Conservation (phyloP, 75 land plant genomes). For the Gnetum montanum region DNA sequence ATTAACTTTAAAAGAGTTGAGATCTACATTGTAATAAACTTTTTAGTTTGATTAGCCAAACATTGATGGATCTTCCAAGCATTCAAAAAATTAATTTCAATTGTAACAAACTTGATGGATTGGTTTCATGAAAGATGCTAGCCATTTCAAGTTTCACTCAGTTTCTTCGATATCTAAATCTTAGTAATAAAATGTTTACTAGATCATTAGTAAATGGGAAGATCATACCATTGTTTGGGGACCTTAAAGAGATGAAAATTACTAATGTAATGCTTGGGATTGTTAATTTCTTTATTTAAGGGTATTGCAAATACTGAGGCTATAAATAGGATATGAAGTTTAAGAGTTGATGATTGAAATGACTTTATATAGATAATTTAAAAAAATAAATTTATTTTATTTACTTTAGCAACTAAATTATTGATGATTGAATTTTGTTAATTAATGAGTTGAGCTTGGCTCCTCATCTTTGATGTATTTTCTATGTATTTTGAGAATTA, state of each 20-base stretch:
- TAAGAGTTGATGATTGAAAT: too few relatives aligned
- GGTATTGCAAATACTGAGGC: too few relatives aligned
- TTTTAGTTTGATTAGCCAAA: slow-evolving; percentile 32
- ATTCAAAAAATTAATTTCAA: slow-evolving; percentile 64
- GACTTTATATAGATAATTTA: too few relatives aligned
- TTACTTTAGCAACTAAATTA: too few relatives aligned
- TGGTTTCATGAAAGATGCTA: slow-evolving; percentile 19
- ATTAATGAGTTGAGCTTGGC: too few relatives aligned
- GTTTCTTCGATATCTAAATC: slow-evolving; percentile 52
- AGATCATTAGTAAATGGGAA: slow-evolving; percentile 49
- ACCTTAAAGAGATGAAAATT: slow-evolving; percentile 63
- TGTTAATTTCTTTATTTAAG: too few relatives aligned
- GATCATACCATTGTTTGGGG: slow-evolving; percentile 33
- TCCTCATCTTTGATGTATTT: too few relatives aligned
- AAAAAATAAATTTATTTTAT: too few relatives aligned
- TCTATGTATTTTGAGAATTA: too few relatives aligned
- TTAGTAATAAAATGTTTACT: slow-evolving; percentile 58
- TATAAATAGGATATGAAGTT: too few relatives aligned
- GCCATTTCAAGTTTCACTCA: slow-evolving; percentile 30
- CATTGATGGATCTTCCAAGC: slow-evolving; percentile 36
- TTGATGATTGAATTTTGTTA: too few relatives aligned
- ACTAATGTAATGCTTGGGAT: too few relatives aligned
- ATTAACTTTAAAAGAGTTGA: slow-evolving; percentile 22
- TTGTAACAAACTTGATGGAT: slow-evolving; percentile 42
- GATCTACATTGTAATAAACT: slow-evolving; percentile 65